A percentile compares a stretch with the other conserved stretches of the same genome.
phyloP scores from a whole-genome alignment of 2,329 filamentous ascomycete species.

The Apiospora phragmitis region DNA sequence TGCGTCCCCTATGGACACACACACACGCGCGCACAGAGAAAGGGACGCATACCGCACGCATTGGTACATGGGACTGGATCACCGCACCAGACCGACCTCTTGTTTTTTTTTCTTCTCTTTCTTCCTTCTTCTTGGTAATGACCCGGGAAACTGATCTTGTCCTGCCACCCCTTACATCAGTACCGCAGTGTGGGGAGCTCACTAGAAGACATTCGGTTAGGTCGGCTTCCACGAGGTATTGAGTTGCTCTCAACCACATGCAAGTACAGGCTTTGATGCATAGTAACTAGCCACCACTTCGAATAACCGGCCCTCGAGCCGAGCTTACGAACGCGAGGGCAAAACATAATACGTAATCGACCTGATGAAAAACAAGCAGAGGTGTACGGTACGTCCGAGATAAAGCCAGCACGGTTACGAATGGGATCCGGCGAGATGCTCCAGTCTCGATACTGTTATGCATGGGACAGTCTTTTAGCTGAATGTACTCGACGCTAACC shows the following conservation, averaged over 20 bases:
- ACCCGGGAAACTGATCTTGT: neutral
- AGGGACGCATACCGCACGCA: neutral
- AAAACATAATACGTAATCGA: constrained; percentile 7
- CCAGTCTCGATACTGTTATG: constrained; percentile 2
- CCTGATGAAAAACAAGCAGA: neutral
- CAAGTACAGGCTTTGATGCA: neutral
- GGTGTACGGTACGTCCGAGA: constrained; percentile 8
- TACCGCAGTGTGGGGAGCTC: constrained; percentile 6
- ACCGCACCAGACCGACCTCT: constrained; percentile 3
- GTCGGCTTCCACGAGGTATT: constrained; percentile 1
- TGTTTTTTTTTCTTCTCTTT: neutral
- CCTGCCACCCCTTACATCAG: constrained; percentile 6
- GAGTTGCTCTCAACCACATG: constrained; percentile 1
- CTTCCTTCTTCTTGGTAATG: neutral
- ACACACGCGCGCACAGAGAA: neutral
- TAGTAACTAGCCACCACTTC: constrained; percentile 3
- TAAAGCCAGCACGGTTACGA: constrained; percentile 8
- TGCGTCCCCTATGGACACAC: neutral
- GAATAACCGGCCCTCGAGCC: neutral
- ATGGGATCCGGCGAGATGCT: constrained; percentile 6
- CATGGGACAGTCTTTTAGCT: neutral
- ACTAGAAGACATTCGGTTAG: constrained; percentile 11
- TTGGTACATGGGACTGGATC: neutral
- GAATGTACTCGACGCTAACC: neutral
- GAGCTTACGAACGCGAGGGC: constrained; percentile 1